Conservation (phyloP, 2,329 filamentous ascomycete species). For the Fusarium multiceps region DNA sequence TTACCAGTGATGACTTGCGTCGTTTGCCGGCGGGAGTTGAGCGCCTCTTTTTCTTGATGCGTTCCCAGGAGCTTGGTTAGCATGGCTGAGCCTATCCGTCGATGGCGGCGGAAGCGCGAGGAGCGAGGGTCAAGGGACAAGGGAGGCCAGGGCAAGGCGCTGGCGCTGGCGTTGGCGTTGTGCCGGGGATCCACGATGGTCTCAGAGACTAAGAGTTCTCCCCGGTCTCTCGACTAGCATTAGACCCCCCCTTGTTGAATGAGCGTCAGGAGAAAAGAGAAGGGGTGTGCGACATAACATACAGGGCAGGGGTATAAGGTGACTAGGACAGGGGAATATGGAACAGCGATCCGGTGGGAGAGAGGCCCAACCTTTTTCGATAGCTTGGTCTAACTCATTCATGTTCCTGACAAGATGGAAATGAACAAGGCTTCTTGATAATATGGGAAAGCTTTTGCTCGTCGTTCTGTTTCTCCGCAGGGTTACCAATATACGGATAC, state of each 20-base stretch:
- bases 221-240: slow-evolving; percentile 19
- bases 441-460: background rate
- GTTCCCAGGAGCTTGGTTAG: slow-evolving; percentile 49
- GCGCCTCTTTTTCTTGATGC: slow-evolving; percentile 45
- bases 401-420: slow-evolving; percentile 5
- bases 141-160: background rate
- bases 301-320: slow-evolving; percentile 13
- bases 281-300: slow-evolving; percentile 17
- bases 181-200: slow-evolving; percentile 39
- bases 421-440: background rate
- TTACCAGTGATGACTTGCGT: slow-evolving; percentile 37
- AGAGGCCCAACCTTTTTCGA: slow-evolving; percentile 17
- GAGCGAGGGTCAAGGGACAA: slow-evolving; percentile 27
- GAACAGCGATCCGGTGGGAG: slow-evolving; percentile 26
- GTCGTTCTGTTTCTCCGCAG: background rate
- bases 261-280: slow-evolving; percentile 31
- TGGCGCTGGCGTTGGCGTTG: background rate
- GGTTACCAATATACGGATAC: background rate
- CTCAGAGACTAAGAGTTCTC: slow-evolving; percentile 30
- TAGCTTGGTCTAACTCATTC: slow-evolving; percentile 5
- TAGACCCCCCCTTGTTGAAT: slow-evolving; percentile 3
- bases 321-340: slow-evolving; percentile 1
- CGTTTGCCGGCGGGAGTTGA: slow-evolving; percentile 40
- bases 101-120: slow-evolving; percentile 48
- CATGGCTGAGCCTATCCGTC: slow-evolving; percentile 51